Base-by-base conservation (phyloP, 176 grass and related monocot genomes). In the Aechmea fasciata region DNA sequence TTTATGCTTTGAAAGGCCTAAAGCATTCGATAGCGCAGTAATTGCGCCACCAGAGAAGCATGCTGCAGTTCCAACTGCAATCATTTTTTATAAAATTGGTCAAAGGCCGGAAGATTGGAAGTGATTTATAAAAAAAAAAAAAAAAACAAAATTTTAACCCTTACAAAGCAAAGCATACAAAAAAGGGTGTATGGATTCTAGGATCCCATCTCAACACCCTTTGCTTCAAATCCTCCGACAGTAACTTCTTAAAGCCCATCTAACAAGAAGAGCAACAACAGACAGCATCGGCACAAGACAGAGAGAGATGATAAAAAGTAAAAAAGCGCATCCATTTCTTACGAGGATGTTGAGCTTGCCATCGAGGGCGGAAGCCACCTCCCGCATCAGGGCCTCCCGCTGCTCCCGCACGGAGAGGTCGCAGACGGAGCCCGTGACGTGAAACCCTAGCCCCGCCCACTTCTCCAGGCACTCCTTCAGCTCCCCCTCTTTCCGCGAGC, bases 401-500 rank as follows among this genome's bases (percentile, higher is more conserved):
- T 71, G 62, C 3, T 51, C 67, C n/a, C 19, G 50, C 0, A 67
- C 19, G 9, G 72, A 76, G 23, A 85, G 2, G 61, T 85, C 82
- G 47, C 77, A 75, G 41, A 76, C 67, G 50, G 82, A 80, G 73
- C 52, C 29, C 57, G 82, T 72, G 67, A 85, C 67, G 10, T 51
- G n/a, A 15, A 85, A 25, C 10, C 14, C 0, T 22, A 23, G 3
- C 2, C 19, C 72, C 49, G 48, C 49, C 82, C 77, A 84, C 48
- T 70, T 25, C 51, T 59, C n/a, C 33, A 86, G 62, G 57, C 87
- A 79, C 47, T 86, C 77, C 49, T 52, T 29, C 13, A 86, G 80
- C 61, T 90, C 75, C 59, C 51, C 72, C 23, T 82, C 76, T 11
- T 83, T 71, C 33, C 83, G 72, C 59, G 83, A 86, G 77, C 87